Base-by-base conservation (phyloP, 306 rosid genomes). In the Biancaea sappan region DNA sequence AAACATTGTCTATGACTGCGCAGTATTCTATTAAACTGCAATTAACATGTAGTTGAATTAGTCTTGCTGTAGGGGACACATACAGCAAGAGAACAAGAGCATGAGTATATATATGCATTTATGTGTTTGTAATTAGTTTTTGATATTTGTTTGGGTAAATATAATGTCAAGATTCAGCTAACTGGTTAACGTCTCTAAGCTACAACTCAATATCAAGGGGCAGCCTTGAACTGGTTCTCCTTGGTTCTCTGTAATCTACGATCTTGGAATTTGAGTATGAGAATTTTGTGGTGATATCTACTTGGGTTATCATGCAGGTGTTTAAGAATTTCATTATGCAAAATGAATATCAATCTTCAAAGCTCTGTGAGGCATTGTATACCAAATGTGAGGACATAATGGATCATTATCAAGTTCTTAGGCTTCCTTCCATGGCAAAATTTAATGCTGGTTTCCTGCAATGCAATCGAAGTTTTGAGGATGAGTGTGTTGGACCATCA, bases 401-500 rank as follows among this genome's bases (percentile, higher is more conserved):
- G 98, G 98, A 94, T 79, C 91, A 90, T 28, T 97, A 91, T 72
- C 98, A 94, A 86, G 88, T 79, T 79, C 96, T 94, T 44, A 84
- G 86, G 76, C 98, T 94, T 75, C 98, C 98, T 34, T 88, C 96
- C 76, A 87, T 94, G 96, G 96, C 98, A 35, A 94, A 94, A 79
- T 94, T 94, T 60, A 88, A 92, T 80, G 98, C 96, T 59, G 97
- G 97, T 76, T 87, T 92, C 84, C 74, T 84, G 77, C 91, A 84
- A 38, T 91, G 98, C 92, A 91, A 88, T 78, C 84, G 24, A 75
- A 92, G 96, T 85, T 91, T 94, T 71, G 93, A 82, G 80, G 81
- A 6, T 4, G 82, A 88, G 78, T 91, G 97, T 72, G 78, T 94
- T 84, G 98, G 98, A 72, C 97, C 98, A 21, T 86, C 97, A 35